Evolutionary conservation across 345 rosid genomes (phyloP), one percentile per base, ranked within the genome.

Genomic region (Excoecaria agallocha): DNA sequence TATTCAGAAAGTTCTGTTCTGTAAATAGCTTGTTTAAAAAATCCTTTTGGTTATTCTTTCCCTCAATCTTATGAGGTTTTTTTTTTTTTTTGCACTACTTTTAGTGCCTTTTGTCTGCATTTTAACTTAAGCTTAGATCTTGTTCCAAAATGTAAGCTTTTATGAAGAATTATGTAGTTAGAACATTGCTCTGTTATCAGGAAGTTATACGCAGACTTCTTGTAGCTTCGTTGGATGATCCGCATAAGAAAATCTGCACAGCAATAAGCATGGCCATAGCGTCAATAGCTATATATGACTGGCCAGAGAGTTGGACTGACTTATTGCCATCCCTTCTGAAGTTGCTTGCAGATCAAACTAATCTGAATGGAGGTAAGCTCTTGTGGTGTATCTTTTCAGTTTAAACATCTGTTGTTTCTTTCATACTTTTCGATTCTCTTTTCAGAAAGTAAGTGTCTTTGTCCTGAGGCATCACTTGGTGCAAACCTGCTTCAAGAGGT

Each of bases 261-360:
- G 97, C 97, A 61, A 81, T 88, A 38, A 87, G 98, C 73, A 86
- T 94, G 93, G 97, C 93, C 78, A 82, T 90, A 72, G 91, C 95
- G 22, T 85, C 97, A 16, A 77, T 89, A 76, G 97, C 95, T 11
- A 84, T 71, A 22, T 85, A 88, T 84, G 98, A 94, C 77, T 94
- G 97, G 98, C 97, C 97, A 48, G 97, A 94, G 79, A 88, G 85
- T 66, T 92, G 98, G 97, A 91, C 91, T 77, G 91, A 94, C 67
- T 82, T 94, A 63, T 74, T 90, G 76, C 97, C 97, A 15, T 83
- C 85, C 80, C 92, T 94, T 79, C 62, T 94, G 84, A 84, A 80
- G 84, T 79, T 90, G 82, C 86, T 92, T 75, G 81, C 73, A 38
- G 89, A 92, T 82, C 92, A 81, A 76, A 85, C 65, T 63, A 84